Evolutionary conservation across 768 basidiomycete genomes (phyloP).

Genomic region (Mycena amicta): DNA sequence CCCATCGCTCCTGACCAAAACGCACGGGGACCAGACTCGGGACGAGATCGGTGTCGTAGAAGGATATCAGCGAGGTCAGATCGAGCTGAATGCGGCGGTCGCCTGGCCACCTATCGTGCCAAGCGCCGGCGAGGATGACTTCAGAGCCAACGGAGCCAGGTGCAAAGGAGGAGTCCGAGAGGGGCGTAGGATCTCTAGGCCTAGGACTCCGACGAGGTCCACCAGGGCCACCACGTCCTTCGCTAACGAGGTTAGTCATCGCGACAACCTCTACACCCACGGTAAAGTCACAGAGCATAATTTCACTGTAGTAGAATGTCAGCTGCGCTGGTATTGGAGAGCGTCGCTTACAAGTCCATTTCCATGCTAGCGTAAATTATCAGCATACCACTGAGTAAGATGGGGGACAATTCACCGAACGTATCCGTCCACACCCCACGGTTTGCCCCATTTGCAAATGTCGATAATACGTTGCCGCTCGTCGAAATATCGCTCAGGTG

Average conservation of each 20-base stretch:
- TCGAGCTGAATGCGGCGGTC: constrained; percentile 45
- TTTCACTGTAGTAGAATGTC: constrained; percentile 36
- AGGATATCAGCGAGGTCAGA: constrained; percentile 40
- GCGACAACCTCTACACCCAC: constrained; percentile 42
- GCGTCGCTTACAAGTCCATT: constrained; percentile 54
- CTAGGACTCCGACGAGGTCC: not conserved
- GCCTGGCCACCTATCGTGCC: constrained; percentile 44
- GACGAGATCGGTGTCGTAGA: constrained; percentile 43
- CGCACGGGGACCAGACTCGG: constrained; percentile 38
- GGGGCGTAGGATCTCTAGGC: not conserved
- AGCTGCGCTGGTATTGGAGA: too few species aligned
- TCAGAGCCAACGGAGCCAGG: constrained; percentile 1
- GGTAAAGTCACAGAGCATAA: constrained; percentile 51
- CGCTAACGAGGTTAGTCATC: constrained; percentile 35
- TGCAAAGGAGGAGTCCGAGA: not conserved
- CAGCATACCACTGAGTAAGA: too few species aligned
- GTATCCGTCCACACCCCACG: constrained; percentile 35
- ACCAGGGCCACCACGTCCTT: constrained; percentile 6
- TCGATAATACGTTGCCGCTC: constrained; percentile 30
- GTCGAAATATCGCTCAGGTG: constrained; percentile 17
- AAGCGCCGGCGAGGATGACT: constrained; percentile 36
- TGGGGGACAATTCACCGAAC: constrained; percentile 25
- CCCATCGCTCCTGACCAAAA: constrained; percentile 32
- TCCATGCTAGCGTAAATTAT: constrained; percentile 46
- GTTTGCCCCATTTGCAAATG: constrained; percentile 37